Conservation (phyloP, 257 asterid genomes). For the Primulina tabacum region DNA sequence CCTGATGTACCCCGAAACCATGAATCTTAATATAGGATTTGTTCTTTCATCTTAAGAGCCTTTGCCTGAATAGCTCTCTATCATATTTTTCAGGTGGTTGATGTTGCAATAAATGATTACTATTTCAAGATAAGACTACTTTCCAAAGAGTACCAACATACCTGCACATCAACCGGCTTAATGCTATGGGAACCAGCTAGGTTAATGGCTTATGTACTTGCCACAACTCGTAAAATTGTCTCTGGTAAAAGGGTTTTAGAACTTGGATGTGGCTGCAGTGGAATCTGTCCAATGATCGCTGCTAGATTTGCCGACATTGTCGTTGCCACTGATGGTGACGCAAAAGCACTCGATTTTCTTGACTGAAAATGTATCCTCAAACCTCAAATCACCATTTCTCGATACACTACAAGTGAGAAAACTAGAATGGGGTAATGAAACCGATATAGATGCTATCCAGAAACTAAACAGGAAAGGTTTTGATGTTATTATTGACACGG, state of each 20-base stretch:
- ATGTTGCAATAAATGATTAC: constrained; percentile 42
- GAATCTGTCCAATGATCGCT: constrained; percentile 88
- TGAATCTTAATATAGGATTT: neutral
- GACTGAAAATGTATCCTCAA: constrained; percentile 51
- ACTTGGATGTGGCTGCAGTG: constrained; percentile 83
- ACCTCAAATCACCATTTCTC: constrained; percentile 42
- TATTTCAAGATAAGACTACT: constrained; percentile 70
- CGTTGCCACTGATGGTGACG: constrained; percentile 90
- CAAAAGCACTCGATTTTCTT: constrained; percentile 60
- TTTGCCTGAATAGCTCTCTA: constrained; percentile 5
- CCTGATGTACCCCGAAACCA: neutral
- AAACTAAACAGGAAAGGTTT: constrained; percentile 50
- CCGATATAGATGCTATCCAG: constrained; percentile 52
- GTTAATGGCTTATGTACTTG: constrained; percentile 76
- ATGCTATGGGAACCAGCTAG: constrained; percentile 98
- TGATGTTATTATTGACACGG: constrained; percentile 85
- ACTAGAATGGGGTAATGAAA: constrained; percentile 75
- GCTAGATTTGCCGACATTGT: constrained; percentile 60
- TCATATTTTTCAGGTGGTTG: constrained; percentile 41
- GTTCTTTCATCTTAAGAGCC: neutral
- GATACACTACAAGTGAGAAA: constrained; percentile 34
- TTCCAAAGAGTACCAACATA: constrained; percentile 82
- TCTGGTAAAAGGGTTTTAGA: constrained; percentile 71
- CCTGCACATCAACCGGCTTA: constrained; percentile 88
- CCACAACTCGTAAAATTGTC: constrained; percentile 55